Base-by-base conservation (phyloP, 805 yeast genomes). In the Martiniozyma abietophila region DNA sequence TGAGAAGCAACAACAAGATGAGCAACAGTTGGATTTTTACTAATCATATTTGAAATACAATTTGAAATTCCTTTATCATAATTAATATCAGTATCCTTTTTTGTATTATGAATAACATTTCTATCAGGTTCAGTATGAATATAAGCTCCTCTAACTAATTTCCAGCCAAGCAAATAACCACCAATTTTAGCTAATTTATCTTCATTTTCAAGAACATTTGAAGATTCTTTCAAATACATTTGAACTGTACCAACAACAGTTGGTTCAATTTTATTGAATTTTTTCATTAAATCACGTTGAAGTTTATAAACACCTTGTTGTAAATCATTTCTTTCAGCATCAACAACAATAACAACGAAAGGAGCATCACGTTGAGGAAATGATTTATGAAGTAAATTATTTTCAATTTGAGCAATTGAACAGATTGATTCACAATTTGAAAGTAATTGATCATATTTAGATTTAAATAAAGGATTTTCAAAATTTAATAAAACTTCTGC, bases 111-210 rank as follows among this genome's bases (percentile, higher is more conserved):
- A 41, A 88, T 84, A 14, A 83, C 78, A 33, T 51, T 44, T 51
- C 96, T 69, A 43, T 79, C 67, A 23, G 80, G 71, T 62, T 88
- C 97, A 5, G 94, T 74, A 54, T 88, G 96, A 41, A 88, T 74
- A 63, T 88, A 88, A 11, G 97, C 97, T 44, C 97, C 97, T 58
- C 97, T 75, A 12, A 88, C 97, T 36, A 88, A 69, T 59, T 88
- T 88, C 65, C 86, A 64, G 15, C 95, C 96, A 38, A 86, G 60
- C 51, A 80, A 71, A 58, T 88, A 88, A 14, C 60, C 57, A 34
- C 71, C 67, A 36, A 67, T 54, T 38, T 59, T 46, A 12, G 96
- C 96, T 36, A 76, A 62, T 44, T 65, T 58, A 44, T 73, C 71
- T 54, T 88, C 96, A 25, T 60, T 44, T 21, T 69, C 56, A 43